Base-by-base conservation (phyloP, 257 asterid species). In the Coffea eugenioides region DNA sequence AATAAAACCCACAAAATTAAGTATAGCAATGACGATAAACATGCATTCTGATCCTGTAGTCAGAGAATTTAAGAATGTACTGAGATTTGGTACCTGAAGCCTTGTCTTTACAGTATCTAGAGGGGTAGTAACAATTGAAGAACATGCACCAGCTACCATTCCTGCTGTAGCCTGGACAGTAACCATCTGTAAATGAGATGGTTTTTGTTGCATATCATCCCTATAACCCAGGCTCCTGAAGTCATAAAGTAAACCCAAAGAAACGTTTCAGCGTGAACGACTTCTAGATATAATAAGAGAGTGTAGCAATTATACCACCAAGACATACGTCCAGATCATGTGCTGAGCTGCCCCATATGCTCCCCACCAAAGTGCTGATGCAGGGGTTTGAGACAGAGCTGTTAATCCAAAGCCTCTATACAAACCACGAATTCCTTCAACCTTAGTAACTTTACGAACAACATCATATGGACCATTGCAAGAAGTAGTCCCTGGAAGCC, bases 311-410 rank as follows among this genome's bases (percentile, higher is more conserved):
- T 74, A 65, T 56, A 51, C 59, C 51, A 46, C 18, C 68, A 69
- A 1, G 69, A 27, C 65, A 79, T 18, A 92, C 98, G 97, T 89
- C 99, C 99, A 95, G 46, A 91, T 88, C 59, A 87, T 80, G 82
- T 93, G 97, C 74, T 95, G 98, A 34, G 99, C 91, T 59, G 93
- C 80, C 79, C 96, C 98, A 80, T 95, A 95, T 64, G 94, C 90
- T 83, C 97, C 97, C 99, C 98, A 95, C 99, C 99, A 95, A 69
- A 95, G 94, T 25, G 99, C 99, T 13, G 94, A 86, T 80, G 98
- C 99, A 83, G 99, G 94, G 74, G 99, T 76, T 80, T 93, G 99
- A 10, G 89, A 86, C 68, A 86, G 69, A 76, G 90, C 93, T 49
- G 97, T 93, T 75, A 95, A 88, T 68, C 98, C 98, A 79, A 95